These are phyloP conservation scores for Leishmania lainsoni DNA, from an alignment of 208 protist species.

Conservation along the genomic window DNA sequence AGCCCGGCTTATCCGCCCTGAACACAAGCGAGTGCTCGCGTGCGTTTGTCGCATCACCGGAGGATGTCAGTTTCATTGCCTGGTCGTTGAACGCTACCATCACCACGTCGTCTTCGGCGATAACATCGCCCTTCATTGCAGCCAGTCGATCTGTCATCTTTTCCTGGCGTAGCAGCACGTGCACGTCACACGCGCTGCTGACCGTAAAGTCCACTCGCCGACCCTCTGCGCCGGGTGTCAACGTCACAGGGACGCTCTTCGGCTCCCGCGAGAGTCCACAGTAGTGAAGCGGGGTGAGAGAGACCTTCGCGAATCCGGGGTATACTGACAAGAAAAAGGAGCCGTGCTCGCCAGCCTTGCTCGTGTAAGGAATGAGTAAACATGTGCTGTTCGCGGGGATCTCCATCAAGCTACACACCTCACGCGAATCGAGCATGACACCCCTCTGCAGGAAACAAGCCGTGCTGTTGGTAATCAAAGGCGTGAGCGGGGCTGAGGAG, in stretches of 20 bases:
- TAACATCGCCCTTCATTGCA: constrained; percentile 48
- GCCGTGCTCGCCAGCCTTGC: constrained; percentile 58
- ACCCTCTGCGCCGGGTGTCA: constrained; percentile 51
- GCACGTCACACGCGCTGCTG: constrained; percentile 62
- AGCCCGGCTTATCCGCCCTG: constrained; percentile 42
- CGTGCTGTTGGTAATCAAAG: constrained; percentile 84
- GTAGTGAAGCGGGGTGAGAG: constrained; percentile 68
- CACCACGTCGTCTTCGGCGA: constrained; percentile 65
- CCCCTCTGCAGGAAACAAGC: constrained; percentile 83
- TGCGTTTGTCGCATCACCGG: constrained; percentile 73
- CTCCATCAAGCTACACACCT: constrained; percentile 81
- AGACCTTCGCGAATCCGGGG: constrained; percentile 74
- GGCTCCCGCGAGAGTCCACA: constrained; percentile 68
- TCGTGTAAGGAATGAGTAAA: constrained; percentile 84
- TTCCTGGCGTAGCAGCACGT: constrained; percentile 79
- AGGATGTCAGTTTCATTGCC: constrained; percentile 52
- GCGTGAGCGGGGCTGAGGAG: constrained; percentile 48
- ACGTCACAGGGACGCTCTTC: constrained; percentile 35
- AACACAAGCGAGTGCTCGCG: constrained; percentile 85
- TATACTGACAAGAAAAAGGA: constrained; percentile 83
- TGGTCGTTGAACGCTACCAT: constrained; percentile 70
- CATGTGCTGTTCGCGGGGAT: constrained; percentile 67
- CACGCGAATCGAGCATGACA: constrained; percentile 86
- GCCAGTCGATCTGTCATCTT: constrained; percentile 44
- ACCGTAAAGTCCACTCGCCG: constrained; percentile 68